phyloP scores from a whole-genome alignment of 2,329 filamentous ascomycete species.

The Ceratocystis ficicola region DNA sequence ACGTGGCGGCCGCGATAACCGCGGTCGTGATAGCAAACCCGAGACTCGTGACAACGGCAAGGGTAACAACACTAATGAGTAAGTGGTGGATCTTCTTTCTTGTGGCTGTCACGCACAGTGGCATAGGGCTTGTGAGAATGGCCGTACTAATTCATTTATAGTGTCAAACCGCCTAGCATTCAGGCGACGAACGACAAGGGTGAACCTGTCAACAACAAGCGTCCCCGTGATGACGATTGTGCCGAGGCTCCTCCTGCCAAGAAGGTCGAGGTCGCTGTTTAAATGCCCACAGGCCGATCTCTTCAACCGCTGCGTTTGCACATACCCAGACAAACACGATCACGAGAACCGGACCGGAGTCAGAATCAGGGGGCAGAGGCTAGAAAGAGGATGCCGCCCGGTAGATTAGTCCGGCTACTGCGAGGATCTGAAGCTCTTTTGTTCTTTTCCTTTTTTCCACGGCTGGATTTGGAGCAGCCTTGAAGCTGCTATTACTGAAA shows the following conservation, averaged over 20 bases:
- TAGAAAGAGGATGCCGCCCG: not conserved
- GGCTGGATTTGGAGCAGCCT: conserved; percentile 11
- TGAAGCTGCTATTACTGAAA: conserved; percentile 8
- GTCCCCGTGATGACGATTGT: conserved; percentile 42
- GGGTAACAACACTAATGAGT: conserved; percentile 29
- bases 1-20: conserved; percentile 27
- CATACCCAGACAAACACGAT: conserved; percentile 3
- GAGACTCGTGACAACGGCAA: conserved; percentile 25
- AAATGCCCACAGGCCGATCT: conserved; percentile 13
- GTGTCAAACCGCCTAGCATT: conserved; percentile 34
- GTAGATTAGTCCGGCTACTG: not conserved
- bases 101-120: conserved; percentile 19
- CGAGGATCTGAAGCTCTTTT: not conserved
- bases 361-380: not conserved
- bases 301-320: not conserved
- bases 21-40: conserved; percentile 27
- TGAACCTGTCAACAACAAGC: conserved; percentile 39
- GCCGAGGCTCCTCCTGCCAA: conserved; percentile 39
- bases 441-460: conserved; percentile 4
- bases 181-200: conserved; percentile 35
- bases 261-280: conserved; percentile 43
- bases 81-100: conserved; percentile 25
- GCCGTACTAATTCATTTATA: conserved; percentile 22
- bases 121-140: not conserved
- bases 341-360: not conserved